Evolutionary conservation across 2,329 filamentous ascomycete species (phyloP).

Genomic region (Cladosporium cucumerinum): DNA sequence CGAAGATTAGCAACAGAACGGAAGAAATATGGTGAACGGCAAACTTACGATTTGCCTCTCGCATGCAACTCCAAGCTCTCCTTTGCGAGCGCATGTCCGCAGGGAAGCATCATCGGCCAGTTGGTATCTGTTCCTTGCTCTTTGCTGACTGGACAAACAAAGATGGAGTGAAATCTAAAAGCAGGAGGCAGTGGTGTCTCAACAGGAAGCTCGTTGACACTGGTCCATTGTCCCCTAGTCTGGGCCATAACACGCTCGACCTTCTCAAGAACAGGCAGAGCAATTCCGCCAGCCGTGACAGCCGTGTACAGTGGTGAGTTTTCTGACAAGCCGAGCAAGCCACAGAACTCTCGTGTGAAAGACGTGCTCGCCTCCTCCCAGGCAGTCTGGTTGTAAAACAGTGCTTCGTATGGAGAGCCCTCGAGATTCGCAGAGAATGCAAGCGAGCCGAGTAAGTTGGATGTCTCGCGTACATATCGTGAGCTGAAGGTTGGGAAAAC

Average conservation of each 20-base stretch:
- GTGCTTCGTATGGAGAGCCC: conserved; percentile 71
- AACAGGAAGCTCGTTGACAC: conserved; percentile 78
- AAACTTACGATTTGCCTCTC: conserved; percentile 56
- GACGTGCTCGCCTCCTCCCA: conserved; percentile 83
- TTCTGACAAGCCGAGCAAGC: conserved; percentile 80
- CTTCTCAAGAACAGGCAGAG: conserved; percentile 83
- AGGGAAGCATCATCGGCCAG: conserved; percentile 94
- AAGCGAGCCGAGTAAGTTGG: conserved; percentile 76
- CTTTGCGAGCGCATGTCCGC: conserved; percentile 86
- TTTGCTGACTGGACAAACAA: conserved; percentile 95
- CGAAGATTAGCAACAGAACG: not conserved
- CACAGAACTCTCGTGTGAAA: conserved; percentile 64
- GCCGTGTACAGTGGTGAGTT: conserved; percentile 92
- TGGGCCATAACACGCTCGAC: conserved; percentile 82
- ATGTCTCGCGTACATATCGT: conserved; percentile 74
- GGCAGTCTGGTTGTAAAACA: conserved; percentile 71
- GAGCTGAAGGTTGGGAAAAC: conserved; percentile 72
- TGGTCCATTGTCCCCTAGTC: conserved; percentile 93
- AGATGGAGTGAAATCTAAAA: conserved; percentile 86
- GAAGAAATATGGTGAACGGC: not conserved
- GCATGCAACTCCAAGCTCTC: conserved; percentile 77
- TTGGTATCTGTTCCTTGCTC: conserved; percentile 92
- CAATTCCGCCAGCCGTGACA: conserved; percentile 86
- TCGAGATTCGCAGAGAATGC: conserved; percentile 72
- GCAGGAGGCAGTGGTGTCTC: conserved; percentile 63